Percentiles rank a stretch among this genome's conserved stretches.
Evolutionary conservation across 176 grass and related monocot genomes (phyloP).

Genomic region (Carex cristatella): DNA sequence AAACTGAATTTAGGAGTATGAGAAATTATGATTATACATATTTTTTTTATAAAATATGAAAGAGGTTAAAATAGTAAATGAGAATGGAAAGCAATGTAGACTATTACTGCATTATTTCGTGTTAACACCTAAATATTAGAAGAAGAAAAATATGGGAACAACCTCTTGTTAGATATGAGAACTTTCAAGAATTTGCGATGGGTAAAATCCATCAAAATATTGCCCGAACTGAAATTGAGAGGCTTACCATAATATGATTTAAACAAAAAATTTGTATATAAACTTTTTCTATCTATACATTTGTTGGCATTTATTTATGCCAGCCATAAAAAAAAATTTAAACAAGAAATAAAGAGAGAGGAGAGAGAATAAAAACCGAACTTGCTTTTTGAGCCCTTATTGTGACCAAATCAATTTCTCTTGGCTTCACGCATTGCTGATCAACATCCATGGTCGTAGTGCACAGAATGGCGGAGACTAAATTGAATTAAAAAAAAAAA

Average conservation of each 20-base stretch:
- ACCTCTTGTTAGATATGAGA: not conserved
- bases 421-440: not conserved
- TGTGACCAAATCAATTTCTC: constrained; percentile 22
- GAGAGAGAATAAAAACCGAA: not conserved
- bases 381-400: constrained; percentile 10
- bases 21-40: not conserved
- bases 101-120: not conserved
- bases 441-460: not conserved
- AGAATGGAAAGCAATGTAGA: not conserved
- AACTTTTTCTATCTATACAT: no score
- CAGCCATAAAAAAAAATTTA: no score
- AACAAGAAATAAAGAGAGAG: not conserved
- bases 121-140: not conserved
- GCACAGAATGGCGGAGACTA: not conserved
- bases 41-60: not conserved
- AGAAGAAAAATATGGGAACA: not conserved
- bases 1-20: not conserved
- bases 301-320: no score
- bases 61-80: not conserved
- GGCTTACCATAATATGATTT: not conserved
- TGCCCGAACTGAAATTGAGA: not conserved
- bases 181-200: not conserved
- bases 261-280: not conserved
- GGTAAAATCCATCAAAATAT: not conserved
- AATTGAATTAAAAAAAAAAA: not conserved